Percentiles rank a stretch among this genome's conserved stretches.
These are phyloP conservation scores for Salvia splendens DNA, from an alignment of 257 asterid genomes.

Conservation along the genomic window DNA sequence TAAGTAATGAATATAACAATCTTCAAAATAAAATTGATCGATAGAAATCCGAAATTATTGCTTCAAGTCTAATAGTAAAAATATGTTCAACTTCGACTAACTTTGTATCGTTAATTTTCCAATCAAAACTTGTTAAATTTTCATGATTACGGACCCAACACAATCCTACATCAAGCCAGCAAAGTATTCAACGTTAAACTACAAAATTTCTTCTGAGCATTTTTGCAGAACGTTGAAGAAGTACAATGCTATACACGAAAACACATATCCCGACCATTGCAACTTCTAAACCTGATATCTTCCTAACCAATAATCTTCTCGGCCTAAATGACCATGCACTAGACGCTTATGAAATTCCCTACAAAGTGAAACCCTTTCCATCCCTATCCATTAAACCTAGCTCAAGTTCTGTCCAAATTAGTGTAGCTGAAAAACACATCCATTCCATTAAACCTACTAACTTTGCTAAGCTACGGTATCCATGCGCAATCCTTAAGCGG, in stretches of 20 bases:
- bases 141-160: conserved; percentile 32
- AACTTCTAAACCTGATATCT: conserved; percentile 37
- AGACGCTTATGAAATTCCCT: conserved; percentile 56
- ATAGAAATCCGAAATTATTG: neutral
- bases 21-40: neutral
- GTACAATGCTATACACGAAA: conserved; percentile 32
- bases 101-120: conserved; percentile 30
- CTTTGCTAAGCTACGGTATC: conserved; percentile 36
- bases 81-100: conserved; percentile 57
- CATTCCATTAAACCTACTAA: neutral
- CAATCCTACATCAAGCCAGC: conserved; percentile 31
- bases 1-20: neutral
- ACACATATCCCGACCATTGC: conserved; percentile 48
- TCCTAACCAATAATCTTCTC: neutral
- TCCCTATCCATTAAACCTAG: conserved; percentile 27
- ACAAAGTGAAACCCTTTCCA: conserved; percentile 31
- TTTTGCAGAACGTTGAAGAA: conserved; percentile 35
- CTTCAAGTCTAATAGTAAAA: neutral
- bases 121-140: conserved; percentile 35
- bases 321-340: conserved; percentile 10
- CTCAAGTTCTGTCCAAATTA: conserved; percentile 42
- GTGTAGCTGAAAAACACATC: conserved; percentile 71
- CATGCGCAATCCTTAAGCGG: conserved; percentile 23
- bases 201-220: conserved; percentile 27
- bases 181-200: conserved; percentile 18